Percentiles rank a stretch among this genome's conserved stretches.
These are phyloP conservation scores for Typha latifolia DNA, from an alignment of 176 grass and related monocot species.

Conservation along the genomic window DNA sequence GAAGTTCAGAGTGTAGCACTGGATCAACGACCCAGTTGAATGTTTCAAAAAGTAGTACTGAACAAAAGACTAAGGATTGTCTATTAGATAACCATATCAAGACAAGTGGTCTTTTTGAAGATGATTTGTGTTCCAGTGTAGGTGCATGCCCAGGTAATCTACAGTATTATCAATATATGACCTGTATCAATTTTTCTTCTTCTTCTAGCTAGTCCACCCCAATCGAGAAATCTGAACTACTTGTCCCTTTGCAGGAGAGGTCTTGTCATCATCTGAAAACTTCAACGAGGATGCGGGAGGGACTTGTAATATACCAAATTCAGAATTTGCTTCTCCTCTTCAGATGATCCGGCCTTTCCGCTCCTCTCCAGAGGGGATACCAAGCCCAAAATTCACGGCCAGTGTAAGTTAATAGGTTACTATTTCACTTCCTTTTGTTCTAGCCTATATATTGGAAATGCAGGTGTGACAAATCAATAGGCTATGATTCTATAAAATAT, in stretches of 20 bases:
- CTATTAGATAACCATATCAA: conserved; percentile 14
- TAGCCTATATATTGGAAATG: too few species aligned
- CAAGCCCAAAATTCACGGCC: conserved; percentile 81
- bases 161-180: not conserved
- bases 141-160: conserved; percentile 39
- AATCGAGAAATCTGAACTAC: conserved; percentile 1
- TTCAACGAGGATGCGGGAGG: conserved; percentile 16
- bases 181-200: conserved; percentile 13
- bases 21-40: conserved; percentile 19
- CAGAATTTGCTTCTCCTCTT: conserved; percentile 56
- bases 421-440: too few species aligned
- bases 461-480: too few species aligned
- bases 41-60: not conserved
- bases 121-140: conserved; percentile 17
- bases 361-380: conserved; percentile 39
- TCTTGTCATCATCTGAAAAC: conserved; percentile 25
- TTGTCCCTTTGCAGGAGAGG: conserved; percentile 18
- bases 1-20: conserved; percentile 16
- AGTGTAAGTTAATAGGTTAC: conserved; percentile 49
- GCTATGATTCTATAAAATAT: too few species aligned
- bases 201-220: conserved; percentile 12
- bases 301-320: conserved; percentile 7
- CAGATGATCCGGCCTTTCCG: conserved; percentile 66
- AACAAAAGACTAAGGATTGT: conserved; percentile 21
- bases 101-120: conserved; percentile 20